Evolutionary conservation across 2,329 filamentous ascomycete genomes (phyloP).

Genomic region (Fusarium sulawesiense): DNA sequence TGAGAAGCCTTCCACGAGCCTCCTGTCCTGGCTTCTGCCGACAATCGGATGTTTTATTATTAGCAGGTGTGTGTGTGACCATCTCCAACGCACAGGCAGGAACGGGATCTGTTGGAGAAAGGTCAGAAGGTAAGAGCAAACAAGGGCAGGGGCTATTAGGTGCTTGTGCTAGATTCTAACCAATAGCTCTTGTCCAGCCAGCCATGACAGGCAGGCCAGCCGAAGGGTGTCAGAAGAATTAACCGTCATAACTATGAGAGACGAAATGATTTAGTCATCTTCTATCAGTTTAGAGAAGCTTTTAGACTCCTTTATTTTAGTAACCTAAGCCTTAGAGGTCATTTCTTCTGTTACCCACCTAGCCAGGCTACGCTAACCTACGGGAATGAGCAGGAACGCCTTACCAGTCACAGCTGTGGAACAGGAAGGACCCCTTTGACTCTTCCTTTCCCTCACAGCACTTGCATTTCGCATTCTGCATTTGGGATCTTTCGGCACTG

Average conservation of each 20-base stretch:
- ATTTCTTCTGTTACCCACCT: no score
- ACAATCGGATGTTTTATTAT: conserved; percentile 34
- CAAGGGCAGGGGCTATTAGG: conserved; percentile 10
- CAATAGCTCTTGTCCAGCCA: neutral
- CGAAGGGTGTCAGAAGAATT: no score
- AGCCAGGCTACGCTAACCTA: neutral
- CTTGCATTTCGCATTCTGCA: conserved; percentile 11
- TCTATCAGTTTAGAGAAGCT: no score
- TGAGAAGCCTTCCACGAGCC: neutral
- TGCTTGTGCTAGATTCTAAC: neutral
- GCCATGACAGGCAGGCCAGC: neutral
- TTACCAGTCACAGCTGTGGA: conserved; percentile 2
- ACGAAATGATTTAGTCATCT: no score
- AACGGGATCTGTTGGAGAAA: conserved; percentile 36
- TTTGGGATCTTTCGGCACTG: conserved; percentile 39
- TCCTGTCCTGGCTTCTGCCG: conserved; percentile 11
- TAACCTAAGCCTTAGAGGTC: no score
- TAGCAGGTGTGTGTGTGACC: conserved; percentile 15
- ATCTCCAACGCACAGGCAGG: conserved; percentile 18
- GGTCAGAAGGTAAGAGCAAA: neutral
- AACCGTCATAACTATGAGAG: no score
- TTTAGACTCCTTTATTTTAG: no score
- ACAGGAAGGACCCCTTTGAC: conserved; percentile 30
- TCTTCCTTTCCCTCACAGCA: neutral
- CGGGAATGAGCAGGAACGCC: conserved; percentile 11